Base-by-base conservation (phyloP, 495 filamentous ascomycete genomes). In the Echria macrotheca region DNA sequence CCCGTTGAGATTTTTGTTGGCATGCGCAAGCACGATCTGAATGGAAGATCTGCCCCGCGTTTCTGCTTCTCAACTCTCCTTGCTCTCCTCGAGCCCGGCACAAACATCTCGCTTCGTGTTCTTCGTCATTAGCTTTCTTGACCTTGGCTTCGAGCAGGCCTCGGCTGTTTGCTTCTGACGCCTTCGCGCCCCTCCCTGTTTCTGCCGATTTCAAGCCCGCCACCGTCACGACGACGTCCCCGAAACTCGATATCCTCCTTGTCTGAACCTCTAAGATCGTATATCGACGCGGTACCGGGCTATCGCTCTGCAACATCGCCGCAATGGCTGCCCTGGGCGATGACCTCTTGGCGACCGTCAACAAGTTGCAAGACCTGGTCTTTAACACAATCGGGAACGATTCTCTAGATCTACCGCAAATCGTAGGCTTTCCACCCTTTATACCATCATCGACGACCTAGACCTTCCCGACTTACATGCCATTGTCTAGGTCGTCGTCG, bases 341-440 rank as follows among this genome's bases (percentile, higher is more conserved):
- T 60, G 89, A 96, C 66, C 73, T 98, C 64, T 78, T 98, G 62
- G 79, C 79, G 47, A 91, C 86, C 41, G 93, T 97, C 65, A 97
- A 98, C 72, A 91, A 91, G 72, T 78, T 98, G 52, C 94, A 98
- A 63, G 93, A 99, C 69, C 70, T 99, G 61, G 93, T 98, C 49
- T 97, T 98, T 73, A 97, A 98, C 73, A 98, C 94, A 44, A 98
- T 98, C 64, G 94, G 93, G 64, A 96, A 93, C 71, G 93, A 99
- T 65, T 96, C 91, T 28, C 80, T 99, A 46, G 93, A 99, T 70
- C 70, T 99, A 32, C 93, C 93, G 44, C 93, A 99, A 68, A 99
- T 99, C 73, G 93, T 97, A 83, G 66, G 85, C 40, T 14, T 71
- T 54, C 52, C 43, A 54, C 62, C 44, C 32, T 53, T 44, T 23